Evolutionary conservation across 805 yeast genomes (phyloP), one percentile per base, ranked within the genome.

Genomic region (Cephaloascus albidus): DNA sequence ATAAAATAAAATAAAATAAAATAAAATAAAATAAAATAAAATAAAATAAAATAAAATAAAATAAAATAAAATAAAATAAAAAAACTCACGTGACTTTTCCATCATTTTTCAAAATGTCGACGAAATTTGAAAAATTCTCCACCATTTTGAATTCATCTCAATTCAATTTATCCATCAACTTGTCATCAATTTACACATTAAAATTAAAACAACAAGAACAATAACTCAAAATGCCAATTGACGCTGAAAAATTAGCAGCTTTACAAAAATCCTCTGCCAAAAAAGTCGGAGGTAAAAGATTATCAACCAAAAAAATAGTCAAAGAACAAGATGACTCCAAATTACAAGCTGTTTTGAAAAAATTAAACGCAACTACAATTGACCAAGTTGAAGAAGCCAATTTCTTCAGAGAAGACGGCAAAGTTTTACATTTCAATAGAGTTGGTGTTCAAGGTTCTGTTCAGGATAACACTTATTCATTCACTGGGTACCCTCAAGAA

Each of bases 331-430:
- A 88, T 60, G 96, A 89, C 71, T 74, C 87, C 65, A 88, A 89
- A 70, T 76, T 90, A 64, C 88, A 86, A 70, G 85, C 81, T 54
- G 78, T 90, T 58, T 74, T 90, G 68, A 82, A 80, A 65, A 88
- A 89, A 72, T 74, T 90, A 63, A 82, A 85, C 68, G 94, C 89
- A 50, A 85, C 83, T 68, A 83, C 87, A 56, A 70, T 90, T 54
- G 88, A 84, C 51, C 87, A 85, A 57, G 81, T 90, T 57, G 95
- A 87, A 64, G 97, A 90, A 74, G 97, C 96, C 58, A 90, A 89
- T 79, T 85, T 90, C 76, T 89, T 93, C 85, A 84, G 76, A 68
- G 96, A 87, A 49, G 96, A 90, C 65, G 97, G 97, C 61, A 83
- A 81, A 61, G 96, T 93, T 49, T 72, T 90, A 67, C 96, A 90